Conservation (phyloP, 176 grass and related monocot species). For the bread wheat (Triticum aestivum) region IWGSC_CS_RefSeq_v2.1 NC_057795.1:177039129-177039628, state of each 20-base stretch:
- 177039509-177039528: conserved; percentile 66
- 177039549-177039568: conserved; percentile 57
- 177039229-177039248: no score
- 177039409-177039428: conserved; percentile 65
- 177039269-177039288: background rate
- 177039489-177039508: conserved; percentile 85
- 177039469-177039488: conserved; percentile 56
- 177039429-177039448: conserved; percentile 75
- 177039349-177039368: conserved; percentile 39
- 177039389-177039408: conserved; percentile 88
- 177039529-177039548: conserved; percentile 68
- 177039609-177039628: conserved; percentile 86
- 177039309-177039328: background rate
- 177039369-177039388: conserved; percentile 58
- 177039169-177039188: no score
- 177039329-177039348: background rate
- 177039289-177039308: background rate
- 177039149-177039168: no score
- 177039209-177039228: no score
- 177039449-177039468: conserved; percentile 59
- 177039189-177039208: no score
- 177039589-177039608: conserved; percentile 51
- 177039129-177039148: no score
- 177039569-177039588: conserved; percentile 88
- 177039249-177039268: background rate